Percentiles rank a stretch among this genome's conserved stretches.
Conservation (phyloP, 768 basidiomycete genomes). For the Astraeus odoratus region DNA sequence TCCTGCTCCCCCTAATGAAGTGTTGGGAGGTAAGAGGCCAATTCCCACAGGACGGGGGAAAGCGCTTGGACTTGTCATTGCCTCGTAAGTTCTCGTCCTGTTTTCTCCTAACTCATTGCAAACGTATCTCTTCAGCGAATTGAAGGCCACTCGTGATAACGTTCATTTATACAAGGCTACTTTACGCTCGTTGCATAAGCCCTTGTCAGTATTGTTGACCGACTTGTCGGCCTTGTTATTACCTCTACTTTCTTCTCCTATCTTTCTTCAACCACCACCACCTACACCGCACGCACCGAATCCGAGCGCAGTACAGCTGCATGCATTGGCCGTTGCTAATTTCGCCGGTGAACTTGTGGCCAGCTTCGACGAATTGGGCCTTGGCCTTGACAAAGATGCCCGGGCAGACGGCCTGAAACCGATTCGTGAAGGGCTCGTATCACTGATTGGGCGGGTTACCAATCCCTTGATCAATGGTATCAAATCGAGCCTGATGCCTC, state of each 20-base stretch:
- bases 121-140: slow-evolving; percentile 43
- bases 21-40: slow-evolving; percentile 59
- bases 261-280: slow-evolving; percentile 47
- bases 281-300: slow-evolving; percentile 45
- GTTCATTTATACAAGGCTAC: slow-evolving; percentile 62
- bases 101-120: slow-evolving; percentile 8
- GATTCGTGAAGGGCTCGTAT: slow-evolving; percentile 65
- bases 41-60: slow-evolving; percentile 70
- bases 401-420: slow-evolving; percentile 64
- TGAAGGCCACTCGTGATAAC: slow-evolving; percentile 57
- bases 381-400: slow-evolving; percentile 54
- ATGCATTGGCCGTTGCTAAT: slow-evolving; percentile 60
- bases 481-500: slow-evolving; percentile 51
- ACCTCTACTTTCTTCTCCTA: slow-evolving; percentile 57
- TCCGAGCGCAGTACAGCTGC: slow-evolving; percentile 60
- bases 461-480: slow-evolving; percentile 58
- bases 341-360: slow-evolving; percentile 72
- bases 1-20: slow-evolving; percentile 43
- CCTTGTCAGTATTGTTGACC: slow-evolving; percentile 65
- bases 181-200: slow-evolving; percentile 66
- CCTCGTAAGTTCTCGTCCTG: slow-evolving; percentile 45
- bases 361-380: slow-evolving; percentile 56
- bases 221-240: slow-evolving; percentile 64
- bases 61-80: slow-evolving; percentile 59
- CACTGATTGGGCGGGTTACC: slow-evolving; percentile 58